Evolutionary conservation across 1,284 basidiomycete genomes (phyloP), one percentile per base, ranked within the genome.

Genomic region (Mycosarcoma maydis): DNA sequence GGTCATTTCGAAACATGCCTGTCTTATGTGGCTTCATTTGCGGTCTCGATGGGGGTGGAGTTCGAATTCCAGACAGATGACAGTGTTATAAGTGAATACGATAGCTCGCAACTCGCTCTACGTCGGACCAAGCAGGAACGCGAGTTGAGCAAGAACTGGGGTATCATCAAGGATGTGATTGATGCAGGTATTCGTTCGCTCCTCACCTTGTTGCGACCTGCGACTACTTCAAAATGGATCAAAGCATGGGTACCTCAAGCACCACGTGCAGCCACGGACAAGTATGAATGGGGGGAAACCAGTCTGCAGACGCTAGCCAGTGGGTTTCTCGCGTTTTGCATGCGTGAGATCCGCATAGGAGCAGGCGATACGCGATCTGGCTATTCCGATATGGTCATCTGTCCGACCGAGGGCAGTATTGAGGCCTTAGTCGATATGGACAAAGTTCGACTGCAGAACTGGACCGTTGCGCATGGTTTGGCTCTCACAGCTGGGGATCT

Each of bases 71-170:
- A 29, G 5, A 23, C 43, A 4, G n/a, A 3, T n/a, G n/a, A n/a
- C n/a, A n/a, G n/a, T n/a, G n/a, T 24, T 9, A 23, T 33, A 3
- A 11, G 24, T 17, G 59, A 62, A 23, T 32, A 44, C 23, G 61
- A 65, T 16, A 57, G 54, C 26, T 45, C 54, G 1, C 62, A 66
- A 23, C 11, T 47, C 14, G 54, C 43, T 3, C 17, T 62, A 11
- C 53, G 51, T 4, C 39, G 66, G 1, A 38, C 59, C 0, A 62
- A 58, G 13, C 48, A 57, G 37, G 66, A 69, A 14, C 45, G 66
- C 4, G 59, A 69, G 23, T 32, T 69, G 7, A 69, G 55, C 51
- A 62, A 59, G 51, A 62, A 69, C 32, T 69, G 66, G 67, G 60
- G 67, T 9, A 47, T 56, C 16, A 46, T 64, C 41, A 70, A 70